phyloP scores from a whole-genome alignment of 208 protist species.

The Phytomonas sp. region DNA sequence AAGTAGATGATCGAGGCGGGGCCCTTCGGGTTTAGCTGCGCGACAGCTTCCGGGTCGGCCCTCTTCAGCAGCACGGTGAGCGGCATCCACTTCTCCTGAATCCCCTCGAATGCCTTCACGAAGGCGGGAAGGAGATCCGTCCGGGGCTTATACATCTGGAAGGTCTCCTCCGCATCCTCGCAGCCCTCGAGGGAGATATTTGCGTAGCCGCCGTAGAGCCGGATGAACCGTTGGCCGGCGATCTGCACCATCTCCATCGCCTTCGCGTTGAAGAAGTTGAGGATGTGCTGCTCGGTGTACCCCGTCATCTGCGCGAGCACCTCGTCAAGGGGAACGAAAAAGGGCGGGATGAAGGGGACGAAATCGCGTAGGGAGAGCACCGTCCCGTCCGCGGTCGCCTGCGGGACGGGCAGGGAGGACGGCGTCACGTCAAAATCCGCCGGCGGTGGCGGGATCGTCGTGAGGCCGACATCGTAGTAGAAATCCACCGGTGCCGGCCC shows the following conservation, averaged over 20 bases:
- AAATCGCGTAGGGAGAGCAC: slow-evolving; percentile 72
- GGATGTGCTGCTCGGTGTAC: slow-evolving; percentile 80
- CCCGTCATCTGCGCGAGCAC: slow-evolving; percentile 71
- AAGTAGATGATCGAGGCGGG: slow-evolving; percentile 74
- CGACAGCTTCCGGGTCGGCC: slow-evolving; percentile 33
- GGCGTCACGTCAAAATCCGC: slow-evolving; percentile 60
- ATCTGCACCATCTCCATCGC: slow-evolving; percentile 69
- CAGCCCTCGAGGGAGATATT: slow-evolving; percentile 48
- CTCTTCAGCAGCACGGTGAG: slow-evolving; percentile 58
- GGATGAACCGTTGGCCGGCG: slow-evolving; percentile 42
- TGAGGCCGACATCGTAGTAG: slow-evolving; percentile 73
- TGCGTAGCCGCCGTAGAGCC: slow-evolving; percentile 67
- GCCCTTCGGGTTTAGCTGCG: slow-evolving; percentile 50
- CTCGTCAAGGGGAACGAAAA: slow-evolving; percentile 70
- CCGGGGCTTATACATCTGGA: slow-evolving; percentile 40
- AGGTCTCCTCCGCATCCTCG: slow-evolving; percentile 47
- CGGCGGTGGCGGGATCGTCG: slow-evolving; percentile 50
- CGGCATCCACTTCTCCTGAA: slow-evolving; percentile 69
- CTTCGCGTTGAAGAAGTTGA: slow-evolving; percentile 48
- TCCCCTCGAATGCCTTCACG: slow-evolving; percentile 47
- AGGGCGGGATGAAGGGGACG: slow-evolving; percentile 73
- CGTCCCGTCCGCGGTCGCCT: slow-evolving; percentile 37
- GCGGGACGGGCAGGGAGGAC: slow-evolving; percentile 28
- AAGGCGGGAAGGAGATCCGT: slow-evolving; percentile 28
- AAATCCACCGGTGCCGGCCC: slow-evolving; percentile 40